Conservation (phyloP, 1,139 yeast genomes). For the Sugiyamaella pinicola region DNA sequence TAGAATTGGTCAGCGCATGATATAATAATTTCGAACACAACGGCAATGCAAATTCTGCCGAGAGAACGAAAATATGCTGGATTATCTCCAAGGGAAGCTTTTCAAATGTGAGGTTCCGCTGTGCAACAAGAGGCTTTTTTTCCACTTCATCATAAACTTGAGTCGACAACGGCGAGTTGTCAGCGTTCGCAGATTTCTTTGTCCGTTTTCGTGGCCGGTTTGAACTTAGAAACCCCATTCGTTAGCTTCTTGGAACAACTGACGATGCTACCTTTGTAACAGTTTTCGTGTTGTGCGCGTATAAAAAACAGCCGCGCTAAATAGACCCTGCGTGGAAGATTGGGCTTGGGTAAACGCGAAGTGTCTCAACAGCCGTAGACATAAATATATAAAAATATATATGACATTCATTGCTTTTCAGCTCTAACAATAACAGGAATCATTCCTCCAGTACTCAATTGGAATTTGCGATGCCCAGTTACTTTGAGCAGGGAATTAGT, state of each 20-base stretch:
- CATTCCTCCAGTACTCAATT: constrained; percentile 68
- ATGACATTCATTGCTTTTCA: constrained; percentile 4
- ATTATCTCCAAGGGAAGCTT: constrained; percentile 17
- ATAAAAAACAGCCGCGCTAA: constrained; percentile 1
- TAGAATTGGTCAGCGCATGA: background rate
- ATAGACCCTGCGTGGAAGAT: background rate
- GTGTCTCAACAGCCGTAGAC: background rate
- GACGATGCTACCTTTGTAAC: too few species aligned
- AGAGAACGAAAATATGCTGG: constrained; percentile 13
- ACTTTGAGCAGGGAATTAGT: constrained; percentile 57
- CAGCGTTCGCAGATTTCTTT: background rate
- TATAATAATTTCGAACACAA: constrained; percentile 7
- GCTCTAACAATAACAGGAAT: constrained; percentile 56
- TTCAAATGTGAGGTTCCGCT: constrained; percentile 2
- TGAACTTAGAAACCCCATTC: constrained; percentile 12
- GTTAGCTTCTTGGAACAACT: background rate
- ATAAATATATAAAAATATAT: background rate
- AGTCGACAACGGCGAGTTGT: background rate
- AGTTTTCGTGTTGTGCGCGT: too few species aligned
- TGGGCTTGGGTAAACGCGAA: background rate
- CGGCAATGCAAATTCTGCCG: constrained; percentile 12
- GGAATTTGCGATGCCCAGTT: constrained; percentile 56
- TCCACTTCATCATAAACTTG: background rate
- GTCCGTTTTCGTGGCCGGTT: constrained; percentile 7
- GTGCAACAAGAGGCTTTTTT: background rate